Conservation (phyloP, 1,284 basidiomycete genomes). For the Austroboletus niveus region DNA sequence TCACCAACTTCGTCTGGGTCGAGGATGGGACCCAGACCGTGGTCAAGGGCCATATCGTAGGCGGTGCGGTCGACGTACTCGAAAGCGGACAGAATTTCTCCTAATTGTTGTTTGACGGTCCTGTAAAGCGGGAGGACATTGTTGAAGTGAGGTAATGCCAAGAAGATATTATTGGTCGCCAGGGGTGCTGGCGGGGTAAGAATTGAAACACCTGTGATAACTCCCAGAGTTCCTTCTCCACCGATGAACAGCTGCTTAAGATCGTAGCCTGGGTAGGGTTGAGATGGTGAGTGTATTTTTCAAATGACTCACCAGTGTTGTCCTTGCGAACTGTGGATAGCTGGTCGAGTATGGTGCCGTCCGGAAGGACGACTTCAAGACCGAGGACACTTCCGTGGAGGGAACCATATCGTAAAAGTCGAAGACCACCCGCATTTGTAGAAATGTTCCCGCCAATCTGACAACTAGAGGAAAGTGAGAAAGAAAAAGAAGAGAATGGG, state of each 20-base stretch:
- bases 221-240: slow-evolving; percentile 92
- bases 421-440: slow-evolving; percentile 96
- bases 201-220: slow-evolving; percentile 95
- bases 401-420: slow-evolving; percentile 92
- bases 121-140: slow-evolving; percentile 72
- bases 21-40: slow-evolving; percentile 68
- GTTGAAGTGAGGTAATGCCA: slow-evolving; percentile 72
- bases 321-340: slow-evolving; percentile 90
- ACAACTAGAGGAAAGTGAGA: slow-evolving; percentile 56
- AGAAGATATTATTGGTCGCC: slow-evolving; percentile 76
- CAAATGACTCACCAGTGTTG: slow-evolving; percentile 76
- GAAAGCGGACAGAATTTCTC: slow-evolving; percentile 97
- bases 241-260: slow-evolving; percentile 99
- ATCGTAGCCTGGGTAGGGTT: slow-evolving; percentile 83
- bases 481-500: not conserved
- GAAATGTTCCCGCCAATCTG: slow-evolving; percentile 98
- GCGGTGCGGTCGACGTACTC: slow-evolving; percentile 93
- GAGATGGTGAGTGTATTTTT: not conserved
- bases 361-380: slow-evolving; percentile 95
- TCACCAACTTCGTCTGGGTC: slow-evolving; percentile 68
- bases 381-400: slow-evolving; percentile 95
- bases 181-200: slow-evolving; percentile 89
- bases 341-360: slow-evolving; percentile 92
- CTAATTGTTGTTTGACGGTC: slow-evolving; percentile 73
- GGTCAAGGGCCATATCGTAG: slow-evolving; percentile 82